phyloP scores from a whole-genome alignment of 768 basidiomycete species.

The Termitomyces sp. region DNA sequence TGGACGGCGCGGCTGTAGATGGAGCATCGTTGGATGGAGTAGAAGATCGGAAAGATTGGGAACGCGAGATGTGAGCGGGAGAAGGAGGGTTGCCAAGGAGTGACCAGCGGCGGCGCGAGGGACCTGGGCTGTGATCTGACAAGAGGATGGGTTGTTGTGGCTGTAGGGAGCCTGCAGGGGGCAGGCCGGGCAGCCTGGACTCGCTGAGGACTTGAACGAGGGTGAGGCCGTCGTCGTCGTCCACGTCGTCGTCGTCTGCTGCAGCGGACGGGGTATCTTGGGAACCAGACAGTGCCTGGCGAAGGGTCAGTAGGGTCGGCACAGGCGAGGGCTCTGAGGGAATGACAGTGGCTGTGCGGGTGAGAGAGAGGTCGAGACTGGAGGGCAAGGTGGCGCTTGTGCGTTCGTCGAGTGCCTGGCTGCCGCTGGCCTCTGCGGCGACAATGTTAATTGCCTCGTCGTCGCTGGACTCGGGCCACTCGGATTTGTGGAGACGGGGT shows the following conservation, averaged over 20 bases:
- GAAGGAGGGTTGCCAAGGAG: constrained; percentile 31
- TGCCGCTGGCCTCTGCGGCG: constrained; percentile 76
- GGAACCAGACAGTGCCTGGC: constrained; percentile 53
- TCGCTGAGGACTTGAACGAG: constrained; percentile 72
- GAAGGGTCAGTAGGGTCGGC: constrained; percentile 57
- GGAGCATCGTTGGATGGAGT: constrained; percentile 23
- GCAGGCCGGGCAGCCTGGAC: constrained; percentile 70
- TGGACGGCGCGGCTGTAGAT: constrained; percentile 10
- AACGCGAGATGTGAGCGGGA: constrained; percentile 24
- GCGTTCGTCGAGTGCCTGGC: constrained; percentile 77
- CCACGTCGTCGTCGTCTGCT: constrained; percentile 57
- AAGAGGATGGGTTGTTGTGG: constrained; percentile 69
- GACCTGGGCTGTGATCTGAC: constrained; percentile 26
- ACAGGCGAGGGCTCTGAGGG: constrained; percentile 52
- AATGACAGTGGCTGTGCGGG: constrained; percentile 29
- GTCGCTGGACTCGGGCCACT: constrained; percentile 81
- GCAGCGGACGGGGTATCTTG: constrained; percentile 32
- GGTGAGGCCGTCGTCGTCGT: constrained; percentile 60
- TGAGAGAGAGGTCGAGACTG: constrained; percentile 56
- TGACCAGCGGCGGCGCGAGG: constrained; percentile 69
- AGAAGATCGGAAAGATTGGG: constrained; percentile 36
- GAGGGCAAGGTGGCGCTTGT: constrained; percentile 65
- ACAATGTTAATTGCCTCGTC: constrained; percentile 84
- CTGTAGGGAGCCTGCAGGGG: constrained; percentile 60
- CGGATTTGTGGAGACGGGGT: constrained; percentile 37